These are phyloP conservation scores for Chrysosporium keratinophilum DNA, from an alignment of 2,329 filamentous ascomycete species.

Conservation along the genomic window DNA sequence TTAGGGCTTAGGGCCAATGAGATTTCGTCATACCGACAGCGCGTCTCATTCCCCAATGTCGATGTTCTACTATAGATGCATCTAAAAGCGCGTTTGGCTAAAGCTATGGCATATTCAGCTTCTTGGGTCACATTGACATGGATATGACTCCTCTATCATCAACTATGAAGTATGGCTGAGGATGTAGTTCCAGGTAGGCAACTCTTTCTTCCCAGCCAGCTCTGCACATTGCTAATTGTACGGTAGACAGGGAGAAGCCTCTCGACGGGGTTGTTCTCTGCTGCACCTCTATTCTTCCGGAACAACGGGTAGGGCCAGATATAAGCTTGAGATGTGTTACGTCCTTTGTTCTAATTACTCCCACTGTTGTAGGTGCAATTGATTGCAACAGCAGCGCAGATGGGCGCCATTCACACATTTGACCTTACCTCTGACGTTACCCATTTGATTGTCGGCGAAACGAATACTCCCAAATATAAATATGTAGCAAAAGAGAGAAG, in stretches of 20 bases:
- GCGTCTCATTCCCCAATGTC: background rate
- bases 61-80: no score
- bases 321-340: background rate
- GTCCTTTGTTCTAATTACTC: slow-evolving; percentile 1
- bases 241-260: slow-evolving; percentile 50
- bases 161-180: slow-evolving; percentile 35
- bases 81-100: no score
- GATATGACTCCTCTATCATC: slow-evolving; percentile 11
- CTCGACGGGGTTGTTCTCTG: slow-evolving; percentile 67
- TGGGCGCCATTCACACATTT: slow-evolving; percentile 78
- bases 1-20: background rate
- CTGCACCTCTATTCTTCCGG: slow-evolving; percentile 73
- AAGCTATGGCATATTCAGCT: background rate
- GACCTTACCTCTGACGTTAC: slow-evolving; percentile 95
- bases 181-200: slow-evolving; percentile 28
- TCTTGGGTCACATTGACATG: background rate
- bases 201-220: background rate
- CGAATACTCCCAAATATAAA: slow-evolving; percentile 85
- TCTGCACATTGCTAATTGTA: background rate
- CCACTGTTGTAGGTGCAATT: slow-evolving; percentile 29
- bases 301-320: slow-evolving; percentile 54
- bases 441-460: slow-evolving; percentile 81
- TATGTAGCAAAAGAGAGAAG: slow-evolving; percentile 84
- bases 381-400: slow-evolving; percentile 51
- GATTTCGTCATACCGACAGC: slow-evolving; percentile 8